phyloP scores from a whole-genome alignment of 83 land plant species.

The Thuja plicata region DNA sequence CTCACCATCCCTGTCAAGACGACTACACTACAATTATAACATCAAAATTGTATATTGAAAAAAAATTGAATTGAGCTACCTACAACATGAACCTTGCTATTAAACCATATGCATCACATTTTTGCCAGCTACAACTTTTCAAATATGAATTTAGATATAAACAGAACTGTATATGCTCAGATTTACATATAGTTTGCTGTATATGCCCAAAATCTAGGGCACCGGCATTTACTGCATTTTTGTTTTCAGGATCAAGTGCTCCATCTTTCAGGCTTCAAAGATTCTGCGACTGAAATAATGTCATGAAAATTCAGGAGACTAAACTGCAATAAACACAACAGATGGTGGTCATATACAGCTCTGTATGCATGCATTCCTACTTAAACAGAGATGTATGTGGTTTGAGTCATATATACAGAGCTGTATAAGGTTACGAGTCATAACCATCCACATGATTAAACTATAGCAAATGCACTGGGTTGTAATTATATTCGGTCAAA shows the following conservation, averaged over 20 bases:
- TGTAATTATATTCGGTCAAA: too few species aligned
- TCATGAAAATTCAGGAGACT: too few species aligned
- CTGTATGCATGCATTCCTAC: too few species aligned
- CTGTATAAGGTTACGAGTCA: background rate
- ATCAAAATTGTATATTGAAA: background rate
- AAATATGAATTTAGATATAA: background rate
- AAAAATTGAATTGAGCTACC: too few species aligned
- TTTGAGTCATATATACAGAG: background rate
- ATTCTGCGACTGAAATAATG: too few species aligned
- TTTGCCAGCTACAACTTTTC: background rate
- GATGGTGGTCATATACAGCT: too few species aligned
- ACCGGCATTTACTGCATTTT: background rate
- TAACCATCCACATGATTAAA: too few species aligned
- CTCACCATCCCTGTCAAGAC: background rate
- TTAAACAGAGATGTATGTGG: too few species aligned
- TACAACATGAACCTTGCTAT: too few species aligned
- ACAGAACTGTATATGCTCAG: background rate
- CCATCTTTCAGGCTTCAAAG: too few species aligned
- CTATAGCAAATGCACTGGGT: too few species aligned
- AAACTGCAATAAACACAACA: too few species aligned
- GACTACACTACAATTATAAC: background rate
- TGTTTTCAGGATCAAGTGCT: background rate
- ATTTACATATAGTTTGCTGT: background rate
- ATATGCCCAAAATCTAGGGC: background rate
- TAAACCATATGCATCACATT: background rate